Base-by-base conservation (phyloP, 345 rosid genomes). In the Linum usitatissimum region DNA sequence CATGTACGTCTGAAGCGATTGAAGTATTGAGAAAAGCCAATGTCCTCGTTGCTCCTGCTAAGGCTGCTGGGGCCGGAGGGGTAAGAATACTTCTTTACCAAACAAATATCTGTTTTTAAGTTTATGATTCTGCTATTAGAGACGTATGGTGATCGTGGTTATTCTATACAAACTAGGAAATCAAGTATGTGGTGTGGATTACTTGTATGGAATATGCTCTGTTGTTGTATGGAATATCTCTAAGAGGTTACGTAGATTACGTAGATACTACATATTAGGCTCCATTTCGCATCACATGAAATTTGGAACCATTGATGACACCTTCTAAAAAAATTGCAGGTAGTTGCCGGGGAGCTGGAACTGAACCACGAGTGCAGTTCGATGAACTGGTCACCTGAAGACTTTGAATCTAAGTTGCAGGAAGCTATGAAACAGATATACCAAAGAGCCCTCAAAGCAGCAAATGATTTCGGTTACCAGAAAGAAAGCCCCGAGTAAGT, bases 31-130 rank as follows among this genome's bases (percentile, higher is more conserved):
- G 84, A 72, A 90, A 90, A 72, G 90, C 94, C 40, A 87, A 81
- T 76, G 85, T 93, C 64, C 88, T 93, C 59, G 77, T 86, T 49
- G 99, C 96, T 71, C 99, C 99, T 76, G 90, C 97, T 55, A 76
- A 90, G 81, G 99, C 99, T 53, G 96, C 99, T 70, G 96, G 97
- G 73, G 94, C 99, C 63, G 99, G 99, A 76, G 97, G 96, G 82
- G 99, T 93, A 65, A 42, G 38, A 81, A 66, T 68, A 59, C 60
- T 81, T 55, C 57, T 38, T 40, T 10, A 71, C 55, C 59, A 17
- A 21, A 20, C 6, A 34, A 23, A 34, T 67, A 18, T 17, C 55
- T 38, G 6, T 23, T 30, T 15, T 34, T 34, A 7, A 34, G 38
- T 34, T 34, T 34, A 23, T 23, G 28, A 23, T 23, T 23, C 28